Evolutionary conservation across 2,329 filamentous ascomycete species (phyloP).

Genomic region (Ramularia collo-cygni): DNA sequence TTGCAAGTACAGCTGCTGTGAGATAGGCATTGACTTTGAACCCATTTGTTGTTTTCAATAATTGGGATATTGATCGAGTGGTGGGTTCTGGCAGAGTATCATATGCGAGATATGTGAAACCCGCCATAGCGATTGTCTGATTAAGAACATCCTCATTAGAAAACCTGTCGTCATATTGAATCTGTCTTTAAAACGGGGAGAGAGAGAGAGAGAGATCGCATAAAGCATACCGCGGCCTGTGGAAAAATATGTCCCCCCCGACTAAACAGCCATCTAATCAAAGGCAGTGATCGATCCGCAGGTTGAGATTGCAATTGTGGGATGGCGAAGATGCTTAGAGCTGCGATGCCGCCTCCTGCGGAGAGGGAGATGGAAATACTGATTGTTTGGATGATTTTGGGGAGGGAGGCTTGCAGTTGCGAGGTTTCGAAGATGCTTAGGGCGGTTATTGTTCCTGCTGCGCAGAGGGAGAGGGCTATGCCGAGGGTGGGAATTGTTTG

Average conservation of each 20-base stretch:
- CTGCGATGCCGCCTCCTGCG: conserved; percentile 20
- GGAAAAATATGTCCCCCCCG: conserved; percentile 25
- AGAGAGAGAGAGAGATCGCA: no score
- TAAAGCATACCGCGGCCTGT: conserved; percentile 11
- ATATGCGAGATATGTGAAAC: conserved; percentile 23
- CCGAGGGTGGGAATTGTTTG: no score
- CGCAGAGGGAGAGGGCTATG: no score
- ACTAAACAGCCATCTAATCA: conserved; percentile 22
- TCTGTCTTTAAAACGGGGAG: background rate
- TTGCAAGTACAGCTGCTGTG: conserved; percentile 16
- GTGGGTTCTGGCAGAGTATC: conserved; percentile 13
- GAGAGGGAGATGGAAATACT: conserved; percentile 21
- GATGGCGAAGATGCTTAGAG: conserved; percentile 21
- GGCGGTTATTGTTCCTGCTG: no score
- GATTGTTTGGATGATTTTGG: conserved; percentile 7
- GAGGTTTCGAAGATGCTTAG: no score
- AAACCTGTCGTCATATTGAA: no score
- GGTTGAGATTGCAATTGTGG: conserved; percentile 23
- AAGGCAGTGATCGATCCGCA: conserved; percentile 21
- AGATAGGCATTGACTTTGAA: conserved; percentile 17
- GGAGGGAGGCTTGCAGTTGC: no score
- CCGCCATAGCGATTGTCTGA: conserved; percentile 14
- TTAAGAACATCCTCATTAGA: no score
- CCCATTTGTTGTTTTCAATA: conserved; percentile 15
- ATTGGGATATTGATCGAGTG: conserved; percentile 5